Evolutionary conservation across 768 basidiomycete genomes (phyloP).

Genomic region (Mycena leptocephala): DNA sequence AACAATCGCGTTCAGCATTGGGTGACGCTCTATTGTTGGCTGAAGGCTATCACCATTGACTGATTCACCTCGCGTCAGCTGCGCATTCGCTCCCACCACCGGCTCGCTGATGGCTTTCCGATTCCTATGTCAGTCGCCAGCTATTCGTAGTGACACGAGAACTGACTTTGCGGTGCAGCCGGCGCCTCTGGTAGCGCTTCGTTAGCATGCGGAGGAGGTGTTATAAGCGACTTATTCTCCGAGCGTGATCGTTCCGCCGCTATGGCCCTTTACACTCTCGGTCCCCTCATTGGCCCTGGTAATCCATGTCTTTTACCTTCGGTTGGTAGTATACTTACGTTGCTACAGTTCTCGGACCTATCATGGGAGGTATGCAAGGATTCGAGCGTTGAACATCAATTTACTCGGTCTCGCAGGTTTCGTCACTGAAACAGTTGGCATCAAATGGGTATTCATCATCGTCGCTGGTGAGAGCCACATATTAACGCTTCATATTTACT

Average conservation of each 20-base stretch:
- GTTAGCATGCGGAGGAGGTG: constrained; percentile 69
- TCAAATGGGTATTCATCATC: constrained; percentile 66
- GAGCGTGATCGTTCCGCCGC: constrained; percentile 73
- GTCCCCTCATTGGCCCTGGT: constrained; percentile 69
- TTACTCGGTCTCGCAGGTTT: constrained; percentile 47
- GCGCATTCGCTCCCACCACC: constrained; percentile 67
- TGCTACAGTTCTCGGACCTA: constrained; percentile 60
- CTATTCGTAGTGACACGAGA: not conserved
- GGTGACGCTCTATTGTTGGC: no score
- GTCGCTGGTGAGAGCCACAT: constrained; percentile 43
- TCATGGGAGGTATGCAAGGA: constrained; percentile 48
- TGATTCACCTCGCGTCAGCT: no score
- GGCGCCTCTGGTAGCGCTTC: constrained; percentile 71
- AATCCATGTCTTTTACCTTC: not conserved
- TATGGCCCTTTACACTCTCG: constrained; percentile 70
- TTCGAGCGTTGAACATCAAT: not conserved
- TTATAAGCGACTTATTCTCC: constrained; percentile 68
- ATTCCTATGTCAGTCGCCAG: constrained; percentile 61
- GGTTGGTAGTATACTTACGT: constrained; percentile 34
- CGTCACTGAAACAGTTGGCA: constrained; percentile 62
- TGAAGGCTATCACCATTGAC: no score
- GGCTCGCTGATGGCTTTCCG: constrained; percentile 67
- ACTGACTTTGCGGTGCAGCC: constrained; percentile 48
- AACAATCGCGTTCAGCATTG: constrained; percentile 69
- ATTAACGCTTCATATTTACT: not conserved